Evolutionary conservation across 2,329 filamentous ascomycete genomes (phyloP), one percentile per base, ranked within the genome.

Genomic region (Elsinoe necatrix): DNA sequence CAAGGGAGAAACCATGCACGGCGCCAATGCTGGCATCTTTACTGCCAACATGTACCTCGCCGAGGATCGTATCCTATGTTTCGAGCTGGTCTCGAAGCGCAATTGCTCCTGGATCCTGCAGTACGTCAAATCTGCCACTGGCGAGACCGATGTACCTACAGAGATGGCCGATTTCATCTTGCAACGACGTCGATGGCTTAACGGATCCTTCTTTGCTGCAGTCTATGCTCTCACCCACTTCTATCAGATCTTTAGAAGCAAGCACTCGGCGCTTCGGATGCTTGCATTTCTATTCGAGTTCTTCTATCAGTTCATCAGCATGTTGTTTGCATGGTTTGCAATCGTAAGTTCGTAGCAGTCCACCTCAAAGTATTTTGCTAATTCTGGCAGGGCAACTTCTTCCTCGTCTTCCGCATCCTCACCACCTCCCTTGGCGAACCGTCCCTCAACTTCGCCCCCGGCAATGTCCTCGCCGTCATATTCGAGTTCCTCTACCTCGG

Each of bases 21-120:
- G 88, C 63, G 86, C 87, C 56, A 90, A 90, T 63, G 92, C 92
- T 11, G 93, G 92, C 68, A 92, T 97, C 62, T 98, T 98, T 74
- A 95, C 92, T 2, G 92, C 93, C 63, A 98, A 98, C 73, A 98
- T 98, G 93, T 98, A 97, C 68, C 81, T 98, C 58, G 93, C 93
- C 57, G 93, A 98, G 69, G 93, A 98, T 80, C 89, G 93, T 78
- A 98, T 98, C 68, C 83, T 98, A 34, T 98, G 93, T 72, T 98
- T 95, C 78, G 93, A 98, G 73, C 83, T 98, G 54, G 93, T 98
- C 60, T 89, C 91, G 45, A 98, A 98, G 76, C 84, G 93, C 61
- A 96, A 96, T 69, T 96, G 91, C 69, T 87, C 92, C 67, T 98
- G 93, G 93, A 88, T 97, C 59, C 74, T 98, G 65, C 91, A 96